Base-by-base conservation (phyloP, 2,329 filamentous ascomycete genomes). In the Sporothrix brasiliensis region DNA sequence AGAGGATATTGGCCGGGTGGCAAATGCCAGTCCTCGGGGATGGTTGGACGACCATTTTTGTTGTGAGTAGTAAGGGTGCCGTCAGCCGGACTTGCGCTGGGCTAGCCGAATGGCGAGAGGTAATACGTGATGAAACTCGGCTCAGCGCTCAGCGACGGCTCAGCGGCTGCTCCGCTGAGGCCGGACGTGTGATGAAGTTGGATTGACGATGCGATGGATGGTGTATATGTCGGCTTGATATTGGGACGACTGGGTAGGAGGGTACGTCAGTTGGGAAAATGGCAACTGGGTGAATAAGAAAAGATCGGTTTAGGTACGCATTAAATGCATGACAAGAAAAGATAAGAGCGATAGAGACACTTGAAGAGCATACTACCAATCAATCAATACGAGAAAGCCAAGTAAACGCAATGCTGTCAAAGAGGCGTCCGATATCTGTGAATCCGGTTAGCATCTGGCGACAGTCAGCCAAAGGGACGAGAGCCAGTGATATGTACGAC, bases 171-270 rank as follows among this genome's bases (percentile, higher is more conserved):
- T 27, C 21, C 5, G 16, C 13, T 39, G 30, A 16, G 24, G 13
- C 34, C 34, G 14, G n/a, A 16, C 10, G 41, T 47, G 58, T 63
- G 39, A 27, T 63, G 39, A 27, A 63, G 21, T 11, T 7, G 39
- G 58, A 21, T 11, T 30, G 39, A 63, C n/a, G 2, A 47, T 63
- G 39, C 47, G 39, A 27, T 21, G 14, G 39, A 11, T 63, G 58
- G 58, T 47, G 58, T 63, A 47, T 63, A 61, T 61, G n/a, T 63
- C 58, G 39, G 39, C 21, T 63, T 27, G 58, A 63, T 63, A 63
- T 63, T 63, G 41, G n/a, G 39, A 39, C 4, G 58, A 47, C 4
- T 58, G 30, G 10, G 19, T n/a, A 19, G n/a, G 30, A 13, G 49
- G 19, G 16, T 9, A 41, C 7, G 11, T 41, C 9, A 2, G 27